Percentiles rank a stretch among this genome's conserved stretches.
These are phyloP conservation scores for Boeremia exigua DNA, from an alignment of 2,329 filamentous ascomycete genomes.

Conservation along the genomic window DNA sequence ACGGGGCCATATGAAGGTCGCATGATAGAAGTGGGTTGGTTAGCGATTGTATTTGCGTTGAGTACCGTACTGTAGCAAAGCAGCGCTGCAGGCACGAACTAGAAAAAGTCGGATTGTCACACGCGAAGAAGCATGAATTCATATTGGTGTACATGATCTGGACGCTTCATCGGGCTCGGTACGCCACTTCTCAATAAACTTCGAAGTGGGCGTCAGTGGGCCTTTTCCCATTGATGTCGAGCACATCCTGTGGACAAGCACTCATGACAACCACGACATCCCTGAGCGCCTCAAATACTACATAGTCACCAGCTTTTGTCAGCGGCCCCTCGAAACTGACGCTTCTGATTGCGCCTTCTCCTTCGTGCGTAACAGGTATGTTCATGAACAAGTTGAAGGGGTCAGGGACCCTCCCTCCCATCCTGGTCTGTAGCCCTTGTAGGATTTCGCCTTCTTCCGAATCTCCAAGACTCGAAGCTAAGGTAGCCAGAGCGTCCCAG, in stretches of 20 bases:
- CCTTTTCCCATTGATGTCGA: conserved; percentile 52
- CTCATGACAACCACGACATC: conserved; percentile 57
- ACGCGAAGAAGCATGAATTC: too few relatives aligned
- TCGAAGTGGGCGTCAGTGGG: conserved; percentile 54
- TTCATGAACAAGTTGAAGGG: conserved; percentile 54
- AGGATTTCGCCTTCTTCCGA: conserved; percentile 26
- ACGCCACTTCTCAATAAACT: conserved; percentile 10
- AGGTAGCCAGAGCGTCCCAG: conserved; percentile 37
- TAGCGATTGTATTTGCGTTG: too few relatives aligned
- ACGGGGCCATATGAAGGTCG: too few relatives aligned
- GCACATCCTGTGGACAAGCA: conserved; percentile 55
- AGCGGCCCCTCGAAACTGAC: conserved; percentile 51
- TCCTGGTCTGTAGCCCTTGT: conserved; percentile 26
- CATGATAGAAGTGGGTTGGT: too few relatives aligned
- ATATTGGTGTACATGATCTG: background rate
- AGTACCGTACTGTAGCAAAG: too few relatives aligned
- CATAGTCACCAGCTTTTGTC: conserved; percentile 51
- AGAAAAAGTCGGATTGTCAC: too few relatives aligned
- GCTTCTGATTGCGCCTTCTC: conserved; percentile 39
- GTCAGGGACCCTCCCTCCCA: conserved; percentile 40
- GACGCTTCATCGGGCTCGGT: background rate
- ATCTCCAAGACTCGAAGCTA: conserved; percentile 17
- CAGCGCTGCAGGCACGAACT: too few relatives aligned
- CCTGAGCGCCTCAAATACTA: conserved; percentile 52
- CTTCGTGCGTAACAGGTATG: conserved; percentile 48